These are phyloP conservation scores for Candida labiduridarum DNA, from an alignment of 1,139 yeast species.

Conservation along the genomic window DNA sequence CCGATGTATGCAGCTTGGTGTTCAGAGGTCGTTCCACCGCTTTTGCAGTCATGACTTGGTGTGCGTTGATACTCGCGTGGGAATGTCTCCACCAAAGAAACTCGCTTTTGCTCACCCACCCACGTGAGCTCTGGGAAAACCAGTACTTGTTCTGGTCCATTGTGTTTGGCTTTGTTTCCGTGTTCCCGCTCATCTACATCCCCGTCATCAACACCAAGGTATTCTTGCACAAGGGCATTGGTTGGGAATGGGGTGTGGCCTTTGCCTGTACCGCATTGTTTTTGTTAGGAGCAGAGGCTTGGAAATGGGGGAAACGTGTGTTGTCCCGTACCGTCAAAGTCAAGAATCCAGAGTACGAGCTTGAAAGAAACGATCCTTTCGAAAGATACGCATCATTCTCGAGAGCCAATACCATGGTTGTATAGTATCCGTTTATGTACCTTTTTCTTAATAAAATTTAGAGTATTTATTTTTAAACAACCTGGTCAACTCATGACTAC, in stretches of 20 bases:
- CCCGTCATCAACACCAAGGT: slow-evolving; percentile 84
- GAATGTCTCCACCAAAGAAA: slow-evolving; percentile 79
- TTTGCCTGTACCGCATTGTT: slow-evolving; percentile 65
- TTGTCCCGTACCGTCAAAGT: slow-evolving; percentile 51
- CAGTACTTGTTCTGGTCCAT: slow-evolving; percentile 86
- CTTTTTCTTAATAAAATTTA: background rate
- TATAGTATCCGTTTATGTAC: background rate
- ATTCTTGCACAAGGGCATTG: slow-evolving; percentile 73
- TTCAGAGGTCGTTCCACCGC: slow-evolving; percentile 81
- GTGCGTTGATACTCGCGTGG: slow-evolving; percentile 85
- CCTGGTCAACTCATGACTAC: too few relatives aligned
- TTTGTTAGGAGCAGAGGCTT: slow-evolving; percentile 61
- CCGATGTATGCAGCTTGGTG: slow-evolving; percentile 58
- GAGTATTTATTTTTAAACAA: too few relatives aligned
- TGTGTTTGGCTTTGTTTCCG: slow-evolving; percentile 66
- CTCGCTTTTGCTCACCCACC: slow-evolving; percentile 78
- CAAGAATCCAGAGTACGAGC: slow-evolving; percentile 61
- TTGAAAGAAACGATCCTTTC: slow-evolving; percentile 54
- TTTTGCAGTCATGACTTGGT: slow-evolving; percentile 89
- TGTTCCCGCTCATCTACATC: slow-evolving; percentile 83
- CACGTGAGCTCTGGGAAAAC: slow-evolving; percentile 74
- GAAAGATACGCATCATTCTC: slow-evolving; percentile 62
- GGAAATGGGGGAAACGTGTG: slow-evolving; percentile 68
- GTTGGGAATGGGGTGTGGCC: slow-evolving; percentile 85
- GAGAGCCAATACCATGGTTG: slow-evolving; percentile 44